Conservation (phyloP, 2,329 filamentous ascomycete species). For the Colletotrichum sp. region DNA sequence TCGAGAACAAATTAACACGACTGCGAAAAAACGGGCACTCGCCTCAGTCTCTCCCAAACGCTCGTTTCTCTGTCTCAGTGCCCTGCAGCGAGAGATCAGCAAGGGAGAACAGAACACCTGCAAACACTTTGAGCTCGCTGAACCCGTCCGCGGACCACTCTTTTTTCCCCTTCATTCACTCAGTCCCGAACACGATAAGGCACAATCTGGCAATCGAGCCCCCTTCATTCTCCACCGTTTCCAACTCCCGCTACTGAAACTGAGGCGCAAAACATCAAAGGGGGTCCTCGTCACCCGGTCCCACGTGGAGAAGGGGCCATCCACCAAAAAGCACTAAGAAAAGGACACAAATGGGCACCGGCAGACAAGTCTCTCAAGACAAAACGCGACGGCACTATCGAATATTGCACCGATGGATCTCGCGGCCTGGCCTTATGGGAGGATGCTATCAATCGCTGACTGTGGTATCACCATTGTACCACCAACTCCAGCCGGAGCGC, state of each 20-base stretch:
- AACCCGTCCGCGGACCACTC: neutral
- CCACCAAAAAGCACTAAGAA: neutral
- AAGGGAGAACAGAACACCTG: neutral
- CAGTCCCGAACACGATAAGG: neutral
- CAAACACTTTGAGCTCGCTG: neutral
- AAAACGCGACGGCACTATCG: neutral
- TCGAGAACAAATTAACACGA: neutral
- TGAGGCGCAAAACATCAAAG: conserved; percentile 1
- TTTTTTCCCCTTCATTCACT: neutral
- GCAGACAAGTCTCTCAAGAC: neutral
- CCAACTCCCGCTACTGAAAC: conserved; percentile 10
- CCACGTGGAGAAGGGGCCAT: neutral
- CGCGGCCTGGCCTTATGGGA: neutral
- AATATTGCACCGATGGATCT: neutral
- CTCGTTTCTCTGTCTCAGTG: conserved; percentile 7
- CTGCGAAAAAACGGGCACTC: neutral
- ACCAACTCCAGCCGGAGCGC: neutral
- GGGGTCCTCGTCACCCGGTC: neutral
- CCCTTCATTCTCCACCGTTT: neutral
- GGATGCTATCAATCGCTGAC: neutral
- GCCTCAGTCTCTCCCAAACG: neutral
- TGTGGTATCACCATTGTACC: neutral
- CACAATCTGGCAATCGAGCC: neutral
- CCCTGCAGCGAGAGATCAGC: conserved; percentile 7
- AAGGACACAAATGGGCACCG: neutral